Base-by-base conservation (phyloP, 2,329 filamentous ascomycete genomes). In the Penicillium paneum region DNA sequence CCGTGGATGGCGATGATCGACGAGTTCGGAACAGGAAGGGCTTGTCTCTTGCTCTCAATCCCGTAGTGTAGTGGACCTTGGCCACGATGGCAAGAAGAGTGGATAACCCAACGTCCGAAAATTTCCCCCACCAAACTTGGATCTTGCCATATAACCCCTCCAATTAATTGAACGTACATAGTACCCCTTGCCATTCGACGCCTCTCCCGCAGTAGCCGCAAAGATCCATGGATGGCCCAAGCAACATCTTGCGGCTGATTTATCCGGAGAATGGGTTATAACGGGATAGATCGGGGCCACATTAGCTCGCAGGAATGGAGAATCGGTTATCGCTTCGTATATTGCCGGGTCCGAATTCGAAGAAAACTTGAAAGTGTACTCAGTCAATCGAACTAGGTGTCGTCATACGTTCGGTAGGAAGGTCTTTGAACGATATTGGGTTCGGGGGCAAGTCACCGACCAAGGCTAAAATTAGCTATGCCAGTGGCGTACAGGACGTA, bases 51-150 rank as follows among this genome's bases (percentile, higher is more conserved):
- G 56, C 58, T 1, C 57, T 61, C 17, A 15, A 17, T 21, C 5
- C 12, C 21, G 21, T 6, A 6, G 1, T 64, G 1, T 64, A 63
- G 55, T 52, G 64, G 31, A 64, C 56, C 1, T 31, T 64, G 38
- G 61, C 59, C 10, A 56, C 56, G 1, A 64, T 61, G 58, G 55
- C 62, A 5, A 53, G 61, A 31, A 61, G 56, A 15, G 26, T 60
- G 3, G 8, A 56, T 29, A 32, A 21, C 6, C 29, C 5, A 31
- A 15, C 38, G 12, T 34, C 6, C 38, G 29, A 56, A 60, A 28
- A 61, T 44, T 21, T 54, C 49, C 8, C 52, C 24, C 21, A 10
- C 24, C 10, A 41, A 28, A 3, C 24, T 41, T 41, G 21, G 39
- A 12, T 28, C 24, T 26, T 3, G 24, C 39, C 39, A 17, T 28